A percentile compares a stretch with the other conserved stretches of the same genome.
Evolutionary conservation across 1,284 basidiomycete genomes (phyloP).

Genomic region (Cryptococcus sp.): DNA sequence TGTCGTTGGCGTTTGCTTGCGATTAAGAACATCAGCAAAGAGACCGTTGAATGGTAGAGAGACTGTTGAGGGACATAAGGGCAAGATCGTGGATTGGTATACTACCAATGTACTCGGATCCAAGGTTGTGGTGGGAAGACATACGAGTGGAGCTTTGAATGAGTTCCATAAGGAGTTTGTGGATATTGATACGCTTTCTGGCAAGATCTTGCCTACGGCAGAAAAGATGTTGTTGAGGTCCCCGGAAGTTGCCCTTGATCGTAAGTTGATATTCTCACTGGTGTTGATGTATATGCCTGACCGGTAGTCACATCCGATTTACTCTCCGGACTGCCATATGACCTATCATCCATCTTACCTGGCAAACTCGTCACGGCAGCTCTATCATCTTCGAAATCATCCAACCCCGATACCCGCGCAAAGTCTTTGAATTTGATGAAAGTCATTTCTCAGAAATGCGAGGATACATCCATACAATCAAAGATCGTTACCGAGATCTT

Average conservation of each 20-base stretch:
- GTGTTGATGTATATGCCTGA: conserved; percentile 3
- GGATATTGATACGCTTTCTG: conserved; percentile 22
- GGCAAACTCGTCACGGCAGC: conserved; percentile 62
- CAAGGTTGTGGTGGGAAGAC: conserved; percentile 31
- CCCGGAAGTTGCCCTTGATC: conserved; percentile 39
- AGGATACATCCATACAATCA: conserved; percentile 36
- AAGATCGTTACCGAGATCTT: conserved; percentile 63
- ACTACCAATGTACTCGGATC: conserved; percentile 36
- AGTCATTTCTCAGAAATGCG: conserved; percentile 51
- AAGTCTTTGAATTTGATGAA: conserved; percentile 62
- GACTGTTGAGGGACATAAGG: conserved; percentile 27
- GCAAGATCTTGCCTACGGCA: conserved; percentile 39
- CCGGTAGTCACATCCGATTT: conserved; percentile 36
- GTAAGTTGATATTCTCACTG: conserved; percentile 13
- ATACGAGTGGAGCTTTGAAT: conserved; percentile 26
- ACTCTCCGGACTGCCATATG: conserved; percentile 42
- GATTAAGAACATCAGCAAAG: conserved; percentile 21
- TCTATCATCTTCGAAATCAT: conserved; percentile 72
- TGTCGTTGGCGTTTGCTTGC: conserved; percentile 36
- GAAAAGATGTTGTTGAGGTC: conserved; percentile 46
- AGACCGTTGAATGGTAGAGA: conserved; percentile 11
- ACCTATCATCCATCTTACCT: conserved; percentile 57
- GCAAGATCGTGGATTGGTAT: conserved; percentile 34
- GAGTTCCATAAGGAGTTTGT: conserved; percentile 35
- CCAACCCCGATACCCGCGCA: conserved; percentile 60